phyloP scores from a whole-genome alignment of 2,329 filamentous ascomycete species.

The Moelleriella libera region DNA sequence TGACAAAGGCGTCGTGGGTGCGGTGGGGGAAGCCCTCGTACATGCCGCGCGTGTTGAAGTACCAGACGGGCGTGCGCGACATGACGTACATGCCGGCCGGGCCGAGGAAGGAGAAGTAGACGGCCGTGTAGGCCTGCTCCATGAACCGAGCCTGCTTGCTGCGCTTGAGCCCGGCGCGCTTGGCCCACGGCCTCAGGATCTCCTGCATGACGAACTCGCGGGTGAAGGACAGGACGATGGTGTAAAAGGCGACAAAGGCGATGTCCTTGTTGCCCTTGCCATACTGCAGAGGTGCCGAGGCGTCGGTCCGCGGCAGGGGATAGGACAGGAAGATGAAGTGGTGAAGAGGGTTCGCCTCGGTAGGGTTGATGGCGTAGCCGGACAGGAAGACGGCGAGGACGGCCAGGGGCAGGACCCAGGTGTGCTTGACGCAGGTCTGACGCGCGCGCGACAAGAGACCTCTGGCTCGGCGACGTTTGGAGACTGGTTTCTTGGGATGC shows the following conservation, averaged over 20 bases:
- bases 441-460: slow-evolving; percentile 31
- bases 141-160: slow-evolving; percentile 84
- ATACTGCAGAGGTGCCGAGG: slow-evolving; percentile 49
- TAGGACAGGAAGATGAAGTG: slow-evolving; percentile 86
- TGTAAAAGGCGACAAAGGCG: slow-evolving; percentile 82
- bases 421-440: slow-evolving; percentile 45
- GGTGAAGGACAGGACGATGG: slow-evolving; percentile 77
- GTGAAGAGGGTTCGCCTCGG: slow-evolving; percentile 63
- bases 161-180: slow-evolving; percentile 54
- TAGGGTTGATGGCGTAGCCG: slow-evolving; percentile 63
- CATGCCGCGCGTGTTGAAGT: slow-evolving; percentile 85
- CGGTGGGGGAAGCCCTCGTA: slow-evolving; percentile 79
- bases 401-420: slow-evolving; percentile 52
- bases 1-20: slow-evolving; percentile 68
- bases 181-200: slow-evolving; percentile 63
- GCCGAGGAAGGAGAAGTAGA: slow-evolving; percentile 76
- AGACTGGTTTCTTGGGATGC: slow-evolving; percentile 10
- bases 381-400: slow-evolving; percentile 49
- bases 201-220: slow-evolving; percentile 95
- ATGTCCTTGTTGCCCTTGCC: slow-evolving; percentile 82
- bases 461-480: slow-evolving; percentile 39
- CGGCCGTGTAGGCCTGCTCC: slow-evolving; percentile 88
- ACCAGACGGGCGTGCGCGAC: slow-evolving; percentile 84
- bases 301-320: slow-evolving; percentile 39
- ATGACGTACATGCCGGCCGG: slow-evolving; percentile 83